Evolutionary conservation across 805 yeast species (phyloP).

Genomic region (Teunomyces cretensis): DNA sequence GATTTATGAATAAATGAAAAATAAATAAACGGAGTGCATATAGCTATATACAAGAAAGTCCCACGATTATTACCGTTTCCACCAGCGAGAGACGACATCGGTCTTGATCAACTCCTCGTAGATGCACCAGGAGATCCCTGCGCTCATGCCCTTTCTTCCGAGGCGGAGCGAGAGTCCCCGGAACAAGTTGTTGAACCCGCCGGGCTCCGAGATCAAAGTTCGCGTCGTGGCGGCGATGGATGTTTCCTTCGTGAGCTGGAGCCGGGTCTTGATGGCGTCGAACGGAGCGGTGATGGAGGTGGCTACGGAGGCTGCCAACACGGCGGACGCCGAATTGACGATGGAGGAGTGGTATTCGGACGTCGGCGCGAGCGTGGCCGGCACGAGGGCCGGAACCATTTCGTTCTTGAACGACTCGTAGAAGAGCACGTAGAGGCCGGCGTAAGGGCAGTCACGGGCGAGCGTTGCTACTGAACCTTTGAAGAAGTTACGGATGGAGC

Average conservation of each 20-base stretch:
- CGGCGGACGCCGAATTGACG: constrained; percentile 75
- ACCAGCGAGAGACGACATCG: neutral
- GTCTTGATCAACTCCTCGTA: constrained; percentile 79
- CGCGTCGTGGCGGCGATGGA: constrained; percentile 36
- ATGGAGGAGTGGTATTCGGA: constrained; percentile 29
- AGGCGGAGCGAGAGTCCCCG: constrained; percentile 82
- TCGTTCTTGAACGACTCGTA: constrained; percentile 74
- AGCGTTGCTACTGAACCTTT: constrained; percentile 86
- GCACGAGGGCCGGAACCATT: constrained; percentile 40
- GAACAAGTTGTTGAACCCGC: constrained; percentile 63
- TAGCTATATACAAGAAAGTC: neutral
- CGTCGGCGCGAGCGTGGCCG: constrained; percentile 8
- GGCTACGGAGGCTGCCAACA: constrained; percentile 72
- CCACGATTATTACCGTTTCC: neutral
- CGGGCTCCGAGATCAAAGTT: constrained; percentile 42
- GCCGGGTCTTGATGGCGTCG: constrained; percentile 88
- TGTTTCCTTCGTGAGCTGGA: constrained; percentile 64
- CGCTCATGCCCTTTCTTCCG: constrained; percentile 82
- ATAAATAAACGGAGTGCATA: no score
- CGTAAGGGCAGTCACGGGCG: constrained; percentile 92
- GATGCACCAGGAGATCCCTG: constrained; percentile 96
- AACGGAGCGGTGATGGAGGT: constrained; percentile 92
- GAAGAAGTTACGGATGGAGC: constrained; percentile 67
- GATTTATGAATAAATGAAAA: no score
- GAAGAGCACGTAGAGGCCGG: constrained; percentile 84